Evolutionary conservation across 345 rosid species (phyloP), one percentile per base, ranked within the genome.

Genomic region (Populus euphratica): DNA sequence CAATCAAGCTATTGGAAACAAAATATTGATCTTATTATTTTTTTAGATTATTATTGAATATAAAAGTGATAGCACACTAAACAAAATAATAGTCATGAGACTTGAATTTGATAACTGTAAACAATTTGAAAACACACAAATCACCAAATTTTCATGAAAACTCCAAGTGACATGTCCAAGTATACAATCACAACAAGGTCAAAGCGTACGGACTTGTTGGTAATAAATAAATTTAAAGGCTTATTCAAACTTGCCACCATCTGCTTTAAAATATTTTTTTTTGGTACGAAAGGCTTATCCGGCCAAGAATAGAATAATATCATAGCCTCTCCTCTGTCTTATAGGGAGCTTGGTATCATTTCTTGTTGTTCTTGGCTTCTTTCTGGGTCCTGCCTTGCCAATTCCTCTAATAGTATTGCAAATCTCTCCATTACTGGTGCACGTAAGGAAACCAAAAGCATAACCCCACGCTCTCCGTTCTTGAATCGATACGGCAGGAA

Each of bases 381-480:
- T 17, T 50, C 56, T 50, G 56, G 56, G 16, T 50, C 21, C 6
- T 17, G 21, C 56, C 21, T 17, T 5, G 56, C 21, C 56, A 50
- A 17, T 50, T 50, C 56, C 56, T 50, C 56, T 18, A 50, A 50
- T 17, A 50, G 56, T 5, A 50, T 5, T 50, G 56, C 52, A 78
- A 78, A 78, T 31, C 36, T 49, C 1, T 50, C 80, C 80, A 78
- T 78, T 0, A 76, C 76, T 21, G 47, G 69, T 1, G 74, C 38
- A 2, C 74, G 81, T 63, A 79, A 73, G 20, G 62, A 54, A 68
- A 79, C 21, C 5, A 77, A 59, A 49, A 73, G 16, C 29, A 79
- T 62, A 14, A 79, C 61, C 17, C 81, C 77, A 2, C 69, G 49
- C 70, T 79, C 78, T 23, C 81, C 81, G 25, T 59, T 56, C 69